These are phyloP conservation scores for Collybia nuda DNA, from an alignment of 768 basidiomycete genomes.

Conservation along the genomic window DNA sequence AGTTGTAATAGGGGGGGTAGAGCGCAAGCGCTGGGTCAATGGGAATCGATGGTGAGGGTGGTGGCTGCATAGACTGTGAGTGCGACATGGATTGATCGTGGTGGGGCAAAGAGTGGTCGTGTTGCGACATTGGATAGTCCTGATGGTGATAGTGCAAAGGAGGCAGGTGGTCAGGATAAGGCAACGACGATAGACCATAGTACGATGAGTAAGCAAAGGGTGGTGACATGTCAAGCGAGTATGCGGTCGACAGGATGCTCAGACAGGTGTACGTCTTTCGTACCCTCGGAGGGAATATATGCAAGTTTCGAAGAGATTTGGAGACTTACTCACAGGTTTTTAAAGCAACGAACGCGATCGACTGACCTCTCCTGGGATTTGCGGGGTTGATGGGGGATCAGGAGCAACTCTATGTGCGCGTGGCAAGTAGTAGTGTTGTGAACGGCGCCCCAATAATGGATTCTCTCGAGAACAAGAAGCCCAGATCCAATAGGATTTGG, in stretches of 20 bases:
- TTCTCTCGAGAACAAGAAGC: slow-evolving; percentile 10
- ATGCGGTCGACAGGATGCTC: neutral
- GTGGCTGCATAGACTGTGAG: slow-evolving; percentile 46
- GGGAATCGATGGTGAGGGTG: slow-evolving; percentile 57
- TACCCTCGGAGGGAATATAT: neutral
- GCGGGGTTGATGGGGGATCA: slow-evolving; percentile 7
- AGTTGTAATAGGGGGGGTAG: slow-evolving; percentile 64
- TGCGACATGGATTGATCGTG: slow-evolving; percentile 41
- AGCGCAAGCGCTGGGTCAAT: slow-evolving; percentile 74
- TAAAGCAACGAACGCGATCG: slow-evolving; percentile 1
- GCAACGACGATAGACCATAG: slow-evolving; percentile 27
- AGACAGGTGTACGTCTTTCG: neutral
- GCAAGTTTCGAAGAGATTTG: too few species aligned
- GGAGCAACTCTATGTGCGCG: slow-evolving; percentile 13
- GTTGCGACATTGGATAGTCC: slow-evolving; percentile 17
- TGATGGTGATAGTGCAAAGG: slow-evolving; percentile 17
- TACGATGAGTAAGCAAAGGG: slow-evolving; percentile 34
- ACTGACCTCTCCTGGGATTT: slow-evolving; percentile 3
- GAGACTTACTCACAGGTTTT: neutral
- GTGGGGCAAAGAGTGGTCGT: slow-evolving; percentile 40
- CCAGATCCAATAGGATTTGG: slow-evolving; percentile 4
- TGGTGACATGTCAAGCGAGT: slow-evolving; percentile 24
- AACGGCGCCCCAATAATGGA: slow-evolving; percentile 19
- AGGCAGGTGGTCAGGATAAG: slow-evolving; percentile 26
- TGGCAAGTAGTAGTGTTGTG: slow-evolving; percentile 21